A percentile compares a stretch with the other conserved stretches of the same genome.
These are phyloP conservation scores for Hortaea werneckii DNA, from an alignment of 2,329 filamentous ascomycete genomes.

Conservation along the genomic window DNA sequence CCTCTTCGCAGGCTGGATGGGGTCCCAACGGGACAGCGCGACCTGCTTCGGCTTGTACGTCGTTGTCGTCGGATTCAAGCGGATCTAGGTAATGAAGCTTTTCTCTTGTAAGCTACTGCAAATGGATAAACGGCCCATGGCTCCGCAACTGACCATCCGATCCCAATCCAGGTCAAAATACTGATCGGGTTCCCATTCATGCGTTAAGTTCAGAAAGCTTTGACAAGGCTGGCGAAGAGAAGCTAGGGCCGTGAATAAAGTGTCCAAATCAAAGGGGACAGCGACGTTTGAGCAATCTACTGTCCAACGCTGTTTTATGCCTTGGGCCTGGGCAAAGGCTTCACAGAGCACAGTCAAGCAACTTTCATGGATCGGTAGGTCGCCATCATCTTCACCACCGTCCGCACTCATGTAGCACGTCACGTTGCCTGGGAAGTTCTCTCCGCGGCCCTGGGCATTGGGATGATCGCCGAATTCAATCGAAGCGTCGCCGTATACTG, in stretches of 20 bases:
- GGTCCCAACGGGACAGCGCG: too few relatives aligned
- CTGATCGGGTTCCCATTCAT: not conserved
- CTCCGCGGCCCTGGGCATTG: not conserved
- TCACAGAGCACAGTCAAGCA: not conserved
- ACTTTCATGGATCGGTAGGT: constrained; percentile 1
- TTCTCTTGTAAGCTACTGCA: too few relatives aligned
- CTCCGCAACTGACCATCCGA: not conserved
- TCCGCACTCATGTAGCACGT: not conserved
- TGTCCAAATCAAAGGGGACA: not conserved
- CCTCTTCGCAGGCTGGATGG: too few relatives aligned
- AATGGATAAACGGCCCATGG: too few relatives aligned
- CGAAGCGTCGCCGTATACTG: not conserved
- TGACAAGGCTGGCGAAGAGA: not conserved
- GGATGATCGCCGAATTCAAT: not conserved
- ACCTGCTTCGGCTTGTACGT: too few relatives aligned
- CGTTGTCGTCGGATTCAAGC: not conserved
- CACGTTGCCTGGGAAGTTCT: not conserved
- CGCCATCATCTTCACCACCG: not conserved
- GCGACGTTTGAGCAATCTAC: not conserved
- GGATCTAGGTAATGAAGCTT: not conserved
- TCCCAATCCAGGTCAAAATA: not conserved
- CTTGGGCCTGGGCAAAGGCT: not conserved
- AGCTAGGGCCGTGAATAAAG: not conserved
- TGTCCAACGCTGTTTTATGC: not conserved
- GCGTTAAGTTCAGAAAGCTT: not conserved